Percentiles rank a stretch among this genome's conserved stretches.
phyloP scores from a whole-genome alignment of 106 monocot species.

The Dendrobium nobile region DNA sequence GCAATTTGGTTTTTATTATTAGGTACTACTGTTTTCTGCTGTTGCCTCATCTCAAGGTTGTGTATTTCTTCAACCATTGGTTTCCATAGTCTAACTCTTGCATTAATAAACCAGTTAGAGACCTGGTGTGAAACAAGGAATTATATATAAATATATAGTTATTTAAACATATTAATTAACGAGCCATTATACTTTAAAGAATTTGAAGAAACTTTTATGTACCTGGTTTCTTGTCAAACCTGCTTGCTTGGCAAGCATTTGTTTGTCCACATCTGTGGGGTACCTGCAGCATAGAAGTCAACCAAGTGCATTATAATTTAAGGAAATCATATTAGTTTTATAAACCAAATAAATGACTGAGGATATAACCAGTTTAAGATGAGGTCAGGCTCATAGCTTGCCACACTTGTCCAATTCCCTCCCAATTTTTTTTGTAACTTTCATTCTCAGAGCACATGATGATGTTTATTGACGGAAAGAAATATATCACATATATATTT shows the following conservation, averaged over 20 bases:
- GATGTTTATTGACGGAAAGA: too few species aligned
- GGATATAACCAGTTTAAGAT: too few species aligned
- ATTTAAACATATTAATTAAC: not conserved
- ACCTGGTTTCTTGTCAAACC: constrained; percentile 91
- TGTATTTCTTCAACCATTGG: constrained; percentile 68
- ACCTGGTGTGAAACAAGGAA: constrained; percentile 23
- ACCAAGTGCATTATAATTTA: too few species aligned
- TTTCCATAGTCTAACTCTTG: constrained; percentile 59
- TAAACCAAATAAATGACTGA: too few species aligned
- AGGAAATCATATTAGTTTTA: too few species aligned
- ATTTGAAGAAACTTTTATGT: not conserved
- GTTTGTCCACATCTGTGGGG: constrained; percentile 80
- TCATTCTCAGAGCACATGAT: too few species aligned
- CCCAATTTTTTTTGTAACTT: too few species aligned
- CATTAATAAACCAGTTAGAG: constrained; percentile 72
- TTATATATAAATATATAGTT: too few species aligned
- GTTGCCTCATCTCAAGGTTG: constrained; percentile 29
- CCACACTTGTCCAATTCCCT: too few species aligned
- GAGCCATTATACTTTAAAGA: not conserved
- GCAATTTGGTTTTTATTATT: not conserved
- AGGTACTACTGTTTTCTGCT: constrained; percentile 2
- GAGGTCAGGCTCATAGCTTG: too few species aligned
- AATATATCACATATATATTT: too few species aligned
- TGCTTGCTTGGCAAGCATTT: constrained; percentile 81
- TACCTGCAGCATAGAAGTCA: constrained; percentile 35